Evolutionary conservation across 1,139 yeast species (phyloP), one percentile per base, ranked within the genome.

Genomic region (Debaryomycetaceae sp.): DNA sequence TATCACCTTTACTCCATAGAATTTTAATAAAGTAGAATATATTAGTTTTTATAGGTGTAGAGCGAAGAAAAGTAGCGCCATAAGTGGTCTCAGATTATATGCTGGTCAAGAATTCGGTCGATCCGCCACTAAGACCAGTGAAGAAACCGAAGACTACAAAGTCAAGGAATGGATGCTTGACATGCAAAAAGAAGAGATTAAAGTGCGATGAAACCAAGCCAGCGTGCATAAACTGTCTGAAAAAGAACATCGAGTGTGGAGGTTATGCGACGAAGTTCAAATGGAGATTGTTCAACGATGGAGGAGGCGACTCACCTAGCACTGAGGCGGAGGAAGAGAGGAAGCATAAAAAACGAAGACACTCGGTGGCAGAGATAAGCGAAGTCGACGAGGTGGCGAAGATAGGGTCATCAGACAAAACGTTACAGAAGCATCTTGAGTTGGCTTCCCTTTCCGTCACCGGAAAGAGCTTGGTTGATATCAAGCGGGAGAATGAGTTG

Each of bases 211-310:
- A 78, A 50, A 65, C 73, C 6, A 76, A 76, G 47, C 84, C 84
- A 0, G 53, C 52, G 17, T 79, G 84, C 46, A 41, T 55, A 29
- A 75, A 71, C 42, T 75, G 81, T 48, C 53, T 51, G 8, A 66
- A 64, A 43, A 70, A 69, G 52, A 69, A 66, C 31, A 67, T 73
- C 16, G 65, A 59, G 14, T 79, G 84, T 53, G 83, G 82, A 6
- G 87, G 87, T 1, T 82, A 82, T 51, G 79, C 81, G 4, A 78
- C 78, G 22, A 73, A 72, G 38, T 81, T 78, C 63, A 79, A 79
- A 52, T 82, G 87, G 87, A 67, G 78, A 48, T 66, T 78, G 6
- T 81, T 79, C 43, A 61, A 65, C 31, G 64, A 58, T 6, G 42
- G 11, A 17, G 31, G 32, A 24, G 13, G 14, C 8, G 18, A n/a